These are phyloP conservation scores for Morella rubra DNA, from an alignment of 306 rosid species.

Conservation along the genomic window DNA sequence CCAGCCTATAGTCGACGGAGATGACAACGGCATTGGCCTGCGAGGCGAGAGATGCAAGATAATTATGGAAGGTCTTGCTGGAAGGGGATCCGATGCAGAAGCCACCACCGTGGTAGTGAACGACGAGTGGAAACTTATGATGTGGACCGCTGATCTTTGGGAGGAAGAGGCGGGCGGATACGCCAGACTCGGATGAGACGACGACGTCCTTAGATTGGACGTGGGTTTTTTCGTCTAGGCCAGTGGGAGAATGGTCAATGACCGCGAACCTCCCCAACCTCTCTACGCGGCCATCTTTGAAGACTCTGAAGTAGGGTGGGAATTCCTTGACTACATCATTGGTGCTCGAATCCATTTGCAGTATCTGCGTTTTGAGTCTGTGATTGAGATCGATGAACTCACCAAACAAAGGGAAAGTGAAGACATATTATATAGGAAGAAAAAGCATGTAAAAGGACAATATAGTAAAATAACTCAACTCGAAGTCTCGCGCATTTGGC, in stretches of 20 bases:
- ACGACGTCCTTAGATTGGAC: conserved; percentile 25
- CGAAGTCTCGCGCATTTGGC: too few relatives aligned
- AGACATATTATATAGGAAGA: too few relatives aligned
- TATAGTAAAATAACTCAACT: too few relatives aligned
- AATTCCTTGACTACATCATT: conserved; percentile 20
- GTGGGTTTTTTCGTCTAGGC: conserved; percentile 21
- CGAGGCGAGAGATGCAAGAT: conserved; percentile 5
- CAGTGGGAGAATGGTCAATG: background rate
- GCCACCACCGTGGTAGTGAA: conserved; percentile 36
- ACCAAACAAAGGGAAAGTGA: too few relatives aligned
- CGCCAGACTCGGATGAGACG: background rate
- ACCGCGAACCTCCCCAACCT: background rate
- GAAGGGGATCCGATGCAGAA: conserved; percentile 36
- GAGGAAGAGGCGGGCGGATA: conserved; percentile 24
- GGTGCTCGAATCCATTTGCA: background rate
- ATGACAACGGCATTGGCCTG: conserved; percentile 19
- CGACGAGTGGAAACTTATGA: conserved; percentile 30
- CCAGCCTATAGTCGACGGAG: conserved; percentile 32
- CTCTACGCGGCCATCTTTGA: conserved; percentile 27
- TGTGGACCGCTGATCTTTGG: conserved; percentile 9
- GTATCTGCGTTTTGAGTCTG: too few relatives aligned
- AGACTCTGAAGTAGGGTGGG: conserved; percentile 17
- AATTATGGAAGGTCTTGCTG: background rate
- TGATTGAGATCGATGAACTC: too few relatives aligned
- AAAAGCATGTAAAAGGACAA: too few relatives aligned